Base-by-base conservation (phyloP, 2,329 filamentous ascomycete species). In the Periconia macrospinosa region DNA sequence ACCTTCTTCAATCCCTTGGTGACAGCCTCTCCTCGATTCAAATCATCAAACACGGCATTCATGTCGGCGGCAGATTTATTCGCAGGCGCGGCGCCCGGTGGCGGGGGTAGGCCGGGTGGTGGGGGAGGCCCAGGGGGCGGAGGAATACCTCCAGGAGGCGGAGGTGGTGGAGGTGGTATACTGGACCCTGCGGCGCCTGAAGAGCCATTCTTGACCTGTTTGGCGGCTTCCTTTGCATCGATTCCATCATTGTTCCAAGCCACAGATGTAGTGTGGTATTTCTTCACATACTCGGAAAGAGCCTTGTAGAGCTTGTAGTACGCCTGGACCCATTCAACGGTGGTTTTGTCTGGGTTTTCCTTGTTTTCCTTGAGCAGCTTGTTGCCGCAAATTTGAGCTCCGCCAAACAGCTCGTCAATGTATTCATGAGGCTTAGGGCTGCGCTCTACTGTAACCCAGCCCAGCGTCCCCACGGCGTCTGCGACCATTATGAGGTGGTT, bases 371-470 rank as follows among this genome's bases (percentile, higher is more conserved):
- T 96, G 63, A 97, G 79, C 37, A 99, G 90, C 64, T 92, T 86
- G 79, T 99, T 97, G 33, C 94, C 94, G 66, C 91, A 97, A 78
- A 96, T 96, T 72, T 97, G 89, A 41, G 92, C 91, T 47, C 91
- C 88, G 30, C 88, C 87, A 18, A 96, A 81, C 54, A 88, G 88
- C 63, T 96, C 92, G 45, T 87, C 87, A 45, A 97, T 89, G 66
- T 92, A 90, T 68, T 94, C 92, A 59, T 84, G 87, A 2, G 94
- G 94, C 70, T 91, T 92, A 59, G 83, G 49, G 45, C 64, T 59
- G 46, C 57, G 60, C 30, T 95, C 90, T 46, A 94, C 85, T 0
- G 88, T 89, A 53, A 97, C 89, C 94, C 94, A 99, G 33, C 90
- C 91, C 54, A 99, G 79, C 40, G 92, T 87, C 69, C 91, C 88